Percentiles rank a stretch among this genome's conserved stretches.
These are phyloP conservation scores for Fagus crenata DNA, from an alignment of 306 rosid species.

Conservation along the genomic window DNA sequence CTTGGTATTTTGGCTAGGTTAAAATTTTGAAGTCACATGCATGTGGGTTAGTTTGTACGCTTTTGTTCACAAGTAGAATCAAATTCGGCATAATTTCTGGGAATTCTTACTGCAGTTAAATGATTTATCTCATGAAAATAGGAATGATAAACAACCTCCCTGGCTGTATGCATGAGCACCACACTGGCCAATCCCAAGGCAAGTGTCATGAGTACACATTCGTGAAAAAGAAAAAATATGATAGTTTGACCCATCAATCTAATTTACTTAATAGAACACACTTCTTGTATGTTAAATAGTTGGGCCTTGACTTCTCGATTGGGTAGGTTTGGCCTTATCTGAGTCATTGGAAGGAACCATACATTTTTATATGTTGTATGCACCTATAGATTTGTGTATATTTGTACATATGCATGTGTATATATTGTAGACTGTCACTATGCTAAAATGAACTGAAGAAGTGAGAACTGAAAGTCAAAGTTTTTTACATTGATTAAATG, in stretches of 20 bases:
- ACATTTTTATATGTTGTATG: neutral
- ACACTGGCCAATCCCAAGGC: neutral
- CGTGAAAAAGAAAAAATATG: neutral
- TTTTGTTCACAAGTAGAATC: neutral
- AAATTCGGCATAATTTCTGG: neutral
- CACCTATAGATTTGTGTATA: neutral
- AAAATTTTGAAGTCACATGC: neutral
- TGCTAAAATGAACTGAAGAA: neutral
- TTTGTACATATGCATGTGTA: neutral
- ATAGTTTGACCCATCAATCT: constrained; percentile 4
- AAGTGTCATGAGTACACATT: neutral
- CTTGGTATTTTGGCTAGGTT: constrained; percentile 1
- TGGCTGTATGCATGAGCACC: neutral
- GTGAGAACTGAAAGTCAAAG: neutral
- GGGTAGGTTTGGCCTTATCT: neutral
- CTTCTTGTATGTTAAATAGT: neutral
- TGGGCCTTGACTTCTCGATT: neutral
- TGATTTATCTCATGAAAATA: neutral
- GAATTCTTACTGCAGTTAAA: neutral
- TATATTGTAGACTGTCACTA: neutral
- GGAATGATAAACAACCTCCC: neutral
- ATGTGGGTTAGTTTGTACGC: neutral
- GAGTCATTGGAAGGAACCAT: neutral
- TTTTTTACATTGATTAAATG: neutral
- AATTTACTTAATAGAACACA: neutral